These are phyloP conservation scores for Starmera dryadoides DNA, from an alignment of 805 yeast species.

Conservation along the genomic window DNA sequence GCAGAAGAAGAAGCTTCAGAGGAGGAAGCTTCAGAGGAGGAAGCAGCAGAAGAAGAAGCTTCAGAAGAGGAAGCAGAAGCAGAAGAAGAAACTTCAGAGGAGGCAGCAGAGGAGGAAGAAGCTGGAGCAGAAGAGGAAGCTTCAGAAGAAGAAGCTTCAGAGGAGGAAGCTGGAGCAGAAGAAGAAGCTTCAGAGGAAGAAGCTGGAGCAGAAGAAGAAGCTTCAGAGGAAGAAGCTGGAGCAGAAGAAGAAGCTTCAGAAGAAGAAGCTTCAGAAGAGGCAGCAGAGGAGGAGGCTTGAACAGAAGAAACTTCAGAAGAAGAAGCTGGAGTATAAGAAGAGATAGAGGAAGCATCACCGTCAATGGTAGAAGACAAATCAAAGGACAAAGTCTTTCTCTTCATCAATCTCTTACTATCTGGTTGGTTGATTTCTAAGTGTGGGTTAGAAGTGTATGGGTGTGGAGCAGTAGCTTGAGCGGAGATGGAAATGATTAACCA, in stretches of 20 bases:
- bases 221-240: not conserved
- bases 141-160: conserved; percentile 6
- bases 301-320: not conserved
- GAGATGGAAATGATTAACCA: not conserved
- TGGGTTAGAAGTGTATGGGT: not conserved
- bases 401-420: conserved; percentile 1
- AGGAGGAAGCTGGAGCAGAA: conserved; percentile 5
- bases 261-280: not conserved
- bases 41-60: conserved; percentile 11
- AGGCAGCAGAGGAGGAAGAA: conserved; percentile 4
- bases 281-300: not conserved
- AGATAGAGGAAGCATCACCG: not conserved
- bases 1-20: conserved; percentile 2
- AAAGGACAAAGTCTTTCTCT: not conserved
- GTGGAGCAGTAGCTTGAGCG: not conserved
- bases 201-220: conserved; percentile 6
- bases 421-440: not conserved
- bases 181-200: conserved; percentile 10
- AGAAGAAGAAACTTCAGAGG: conserved; percentile 12
- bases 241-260: not conserved
- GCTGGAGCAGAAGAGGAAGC: conserved; percentile 12
- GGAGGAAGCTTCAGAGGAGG: conserved; percentile 1
- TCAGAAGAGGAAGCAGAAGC: conserved; percentile 11
- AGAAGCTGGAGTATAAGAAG: not conserved
- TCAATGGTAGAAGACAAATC: not conserved